Base-by-base conservation (phyloP, 1,284 basidiomycete genomes). In the Fomes fomentarius region DNA sequence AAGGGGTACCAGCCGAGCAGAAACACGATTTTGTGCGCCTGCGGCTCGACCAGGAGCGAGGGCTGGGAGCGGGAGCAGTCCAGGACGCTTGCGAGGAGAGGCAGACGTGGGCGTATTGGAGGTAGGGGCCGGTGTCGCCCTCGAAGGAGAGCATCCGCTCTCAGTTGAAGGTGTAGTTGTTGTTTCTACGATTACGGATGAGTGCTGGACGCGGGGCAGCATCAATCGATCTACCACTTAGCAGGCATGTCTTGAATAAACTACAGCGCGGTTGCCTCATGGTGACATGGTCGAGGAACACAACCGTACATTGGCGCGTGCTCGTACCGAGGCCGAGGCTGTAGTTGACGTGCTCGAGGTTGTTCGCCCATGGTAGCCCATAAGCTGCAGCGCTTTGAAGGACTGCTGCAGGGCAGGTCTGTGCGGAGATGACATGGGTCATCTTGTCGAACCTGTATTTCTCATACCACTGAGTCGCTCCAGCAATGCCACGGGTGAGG, bases 391-490 rank as follows among this genome's bases (percentile, higher is more conserved):
- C 24, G 96, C 85, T 76, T 98, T 96, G 87, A 97, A 96, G 74
- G 98, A 91, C 69, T 98, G 96, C 4, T 89, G 82, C 41, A 94
- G 80, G 71, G 96, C 21, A 98, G 80, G 62, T 96, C 69, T 97
- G 95, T 15, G 90, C 85, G 0, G 94, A 87, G 42, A 97, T 86
- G 68, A 98, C 94, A 74, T 96, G 96, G 69, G 98, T 91, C 92
- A 98, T 96, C 79, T 98, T 98, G 84, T 99, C 95, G 65, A 98
- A 97, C 56, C 91, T 84, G 80, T 94, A 94, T 70, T 91, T 88
- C 63, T 93, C 87, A 76, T 89, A 94, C 62, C 96, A 91, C 76
- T 98, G 92, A 63, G 91, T 89, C 0, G 96, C 95, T 40, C 89
- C 96, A 41, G 89, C 96, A 58, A 99, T 94, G 74, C 99, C 96